A percentile compares a stretch with the other conserved stretches of the same genome.
Conservation (phyloP, 2,329 filamentous ascomycete species). For the Cladophialophora psammophila region DNA sequence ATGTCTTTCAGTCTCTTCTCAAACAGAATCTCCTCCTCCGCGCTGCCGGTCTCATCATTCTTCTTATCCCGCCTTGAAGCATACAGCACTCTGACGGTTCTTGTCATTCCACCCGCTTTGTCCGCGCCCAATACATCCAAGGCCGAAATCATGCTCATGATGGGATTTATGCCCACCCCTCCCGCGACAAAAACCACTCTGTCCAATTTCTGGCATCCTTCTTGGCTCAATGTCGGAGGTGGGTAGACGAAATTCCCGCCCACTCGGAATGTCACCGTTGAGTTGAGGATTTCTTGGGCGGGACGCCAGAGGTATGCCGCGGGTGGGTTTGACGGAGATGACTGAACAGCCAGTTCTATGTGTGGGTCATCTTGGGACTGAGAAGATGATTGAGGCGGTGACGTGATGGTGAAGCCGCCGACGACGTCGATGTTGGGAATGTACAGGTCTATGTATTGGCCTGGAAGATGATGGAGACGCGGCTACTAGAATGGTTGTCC, state of each 20-base stretch:
- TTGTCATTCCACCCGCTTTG: conserved; percentile 29
- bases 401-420: conserved; percentile 89
- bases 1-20: conserved; percentile 56
- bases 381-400: conserved; percentile 62
- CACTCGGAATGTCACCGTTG: conserved; percentile 70
- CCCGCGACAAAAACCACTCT: conserved; percentile 78
- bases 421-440: conserved; percentile 72
- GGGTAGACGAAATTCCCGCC: conserved; percentile 86
- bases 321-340: conserved; percentile 72
- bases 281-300: conserved; percentile 60
- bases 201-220: conserved; percentile 51
- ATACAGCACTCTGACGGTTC: conserved; percentile 37
- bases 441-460: conserved; percentile 88
- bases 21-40: conserved; percentile 57
- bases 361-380: conserved; percentile 53
- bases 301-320: conserved; percentile 79
- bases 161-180: conserved; percentile 77
- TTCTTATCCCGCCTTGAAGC: conserved; percentile 35
- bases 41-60: conserved; percentile 19
- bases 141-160: conserved; percentile 42
- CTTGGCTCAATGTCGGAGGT: conserved; percentile 58
- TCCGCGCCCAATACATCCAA: conserved; percentile 34
- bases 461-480: conserved; percentile 71
- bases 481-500: conserved; percentile 38
- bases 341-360: conserved; percentile 80